Evolutionary conservation across 2,329 filamentous ascomycete genomes (phyloP).

Genomic region (Penicillium palitans): DNA sequence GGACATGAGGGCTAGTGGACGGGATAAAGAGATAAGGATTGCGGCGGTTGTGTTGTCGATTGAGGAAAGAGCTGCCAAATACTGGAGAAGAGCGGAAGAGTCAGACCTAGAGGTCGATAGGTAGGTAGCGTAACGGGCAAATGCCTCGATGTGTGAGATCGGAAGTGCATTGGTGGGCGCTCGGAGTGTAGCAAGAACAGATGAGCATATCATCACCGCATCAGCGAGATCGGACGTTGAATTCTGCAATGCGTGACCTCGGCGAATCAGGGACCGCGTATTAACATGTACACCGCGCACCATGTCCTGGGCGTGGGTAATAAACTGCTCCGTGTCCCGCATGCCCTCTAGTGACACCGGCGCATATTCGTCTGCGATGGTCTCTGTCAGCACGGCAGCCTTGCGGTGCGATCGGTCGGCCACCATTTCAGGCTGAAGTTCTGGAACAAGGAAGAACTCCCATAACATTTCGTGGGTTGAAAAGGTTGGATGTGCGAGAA

Average conservation of each 20-base stretch:
- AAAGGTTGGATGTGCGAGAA: conserved; percentile 88
- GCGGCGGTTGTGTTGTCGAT: conserved; percentile 83
- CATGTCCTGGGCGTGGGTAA: conserved; percentile 86
- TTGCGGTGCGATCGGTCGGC: conserved; percentile 84
- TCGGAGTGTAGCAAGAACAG: conserved; percentile 53
- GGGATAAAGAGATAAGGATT: conserved; percentile 73
- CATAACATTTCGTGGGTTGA: conserved; percentile 95
- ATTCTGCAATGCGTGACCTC: conserved; percentile 72
- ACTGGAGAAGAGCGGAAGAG: conserved; percentile 68
- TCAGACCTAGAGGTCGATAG: conserved; percentile 62
- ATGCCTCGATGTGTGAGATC: conserved; percentile 63
- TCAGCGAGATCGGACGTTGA: conserved; percentile 54
- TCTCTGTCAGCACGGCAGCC: conserved; percentile 77
- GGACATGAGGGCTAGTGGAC: conserved; percentile 74
- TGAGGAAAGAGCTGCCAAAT: conserved; percentile 75
- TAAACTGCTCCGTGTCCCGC: conserved; percentile 87
- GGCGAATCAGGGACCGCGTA: conserved; percentile 77
- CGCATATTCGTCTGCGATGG: conserved; percentile 82
- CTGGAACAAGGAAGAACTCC: conserved; percentile 98
- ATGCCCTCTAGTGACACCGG: conserved; percentile 71
- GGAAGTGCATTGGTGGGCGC: conserved; percentile 64
- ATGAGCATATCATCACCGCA: conserved; percentile 44
- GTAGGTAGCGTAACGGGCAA: conserved; percentile 69
- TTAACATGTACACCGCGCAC: conserved; percentile 81
- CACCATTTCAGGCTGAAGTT: conserved; percentile 87